Conservation (phyloP, 495 filamentous ascomycete genomes). For the Polyplosphaeria fusca region DNA sequence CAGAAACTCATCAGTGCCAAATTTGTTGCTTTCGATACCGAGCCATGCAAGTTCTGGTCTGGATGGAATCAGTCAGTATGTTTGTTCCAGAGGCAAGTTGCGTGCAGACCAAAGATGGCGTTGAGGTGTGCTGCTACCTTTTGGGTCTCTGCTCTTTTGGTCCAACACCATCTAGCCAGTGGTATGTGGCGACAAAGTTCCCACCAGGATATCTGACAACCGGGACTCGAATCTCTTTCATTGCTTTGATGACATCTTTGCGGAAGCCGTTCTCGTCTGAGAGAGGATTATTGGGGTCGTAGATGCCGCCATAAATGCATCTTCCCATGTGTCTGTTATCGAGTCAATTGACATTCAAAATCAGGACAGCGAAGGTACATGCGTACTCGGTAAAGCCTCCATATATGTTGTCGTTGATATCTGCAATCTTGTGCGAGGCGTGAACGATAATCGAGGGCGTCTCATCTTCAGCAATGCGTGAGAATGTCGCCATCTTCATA, state of each 20-base stretch:
- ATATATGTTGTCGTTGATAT: constrained; percentile 72
- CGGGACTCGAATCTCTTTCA: constrained; percentile 67
- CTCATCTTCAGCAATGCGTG: constrained; percentile 56
- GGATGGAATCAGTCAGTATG: not conserved
- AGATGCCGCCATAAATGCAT: constrained; percentile 82
- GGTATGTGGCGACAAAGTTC: constrained; percentile 78
- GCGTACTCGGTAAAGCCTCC: constrained; percentile 71
- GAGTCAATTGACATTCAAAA: not conserved
- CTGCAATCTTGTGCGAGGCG: constrained; percentile 56
- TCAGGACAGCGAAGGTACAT: not conserved
- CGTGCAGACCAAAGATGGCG: not conserved
- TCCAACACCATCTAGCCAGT: constrained; percentile 77
- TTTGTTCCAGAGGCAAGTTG: not conserved
- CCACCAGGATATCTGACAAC: constrained; percentile 77
- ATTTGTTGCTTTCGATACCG: constrained; percentile 69
- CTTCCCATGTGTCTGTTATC: constrained; percentile 68
- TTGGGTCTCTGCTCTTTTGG: constrained; percentile 62
- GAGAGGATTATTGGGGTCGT: constrained; percentile 67
- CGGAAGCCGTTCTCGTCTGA: constrained; percentile 72
- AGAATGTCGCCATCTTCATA: constrained; percentile 70
- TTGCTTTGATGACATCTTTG: constrained; percentile 66
- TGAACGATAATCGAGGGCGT: constrained; percentile 61
- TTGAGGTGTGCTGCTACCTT: constrained; percentile 38
- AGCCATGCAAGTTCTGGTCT: constrained; percentile 74
- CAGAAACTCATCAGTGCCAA: constrained; percentile 82